Evolutionary conservation across 306 rosid species (phyloP), one percentile per base, ranked within the genome.

Genomic region (Vigna hirtella): DNA sequence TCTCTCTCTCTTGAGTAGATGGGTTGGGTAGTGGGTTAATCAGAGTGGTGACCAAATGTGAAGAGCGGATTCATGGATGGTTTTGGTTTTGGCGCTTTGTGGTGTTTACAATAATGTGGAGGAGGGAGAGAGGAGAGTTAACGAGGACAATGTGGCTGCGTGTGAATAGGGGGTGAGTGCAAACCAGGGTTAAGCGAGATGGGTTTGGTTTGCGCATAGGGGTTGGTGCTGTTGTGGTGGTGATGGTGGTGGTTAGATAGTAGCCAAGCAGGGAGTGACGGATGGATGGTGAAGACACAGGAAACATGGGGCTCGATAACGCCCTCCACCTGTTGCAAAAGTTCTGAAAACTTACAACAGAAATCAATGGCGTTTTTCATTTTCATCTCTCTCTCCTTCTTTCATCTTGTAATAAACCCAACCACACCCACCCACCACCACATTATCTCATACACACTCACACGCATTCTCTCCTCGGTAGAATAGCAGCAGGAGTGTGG

Each of bases 251-350:
- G 87, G 84, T 86, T 72, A 79, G 87, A 40, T 76, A 66, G n/a
- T 72, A 83, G 22, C 98, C 91, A 86, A 85, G 71, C 12, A 72
- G 20, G 0, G 50, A 70, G 67, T 75, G 97, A 91, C 98, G 95
- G 86, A 83, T 93, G 93, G 86, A 77, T 76, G 78, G 76, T 79
- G 78, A 61, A 81, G 77, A 59, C 12, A 18, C 34, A 73, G 4
- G 88, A 74, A 84, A 86, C 80, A 14, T 63, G 83, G 79, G 30
- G 84, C 15, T 53, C 34, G 15, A 63, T 2, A 67, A 26, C 24
- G 4, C 18, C 16, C 10, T 85, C 81, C 98, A 93, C 79, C 88
- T 93, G 98, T 85, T 86, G 88, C 82, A 43, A 88, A 91, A 90
- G 87, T 91, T 91, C 98, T 93, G 97, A 79, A 61, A 9, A 47